Conservation (phyloP, 2,329 filamentous ascomycete species). For the Seiridium cupressi region DNA sequence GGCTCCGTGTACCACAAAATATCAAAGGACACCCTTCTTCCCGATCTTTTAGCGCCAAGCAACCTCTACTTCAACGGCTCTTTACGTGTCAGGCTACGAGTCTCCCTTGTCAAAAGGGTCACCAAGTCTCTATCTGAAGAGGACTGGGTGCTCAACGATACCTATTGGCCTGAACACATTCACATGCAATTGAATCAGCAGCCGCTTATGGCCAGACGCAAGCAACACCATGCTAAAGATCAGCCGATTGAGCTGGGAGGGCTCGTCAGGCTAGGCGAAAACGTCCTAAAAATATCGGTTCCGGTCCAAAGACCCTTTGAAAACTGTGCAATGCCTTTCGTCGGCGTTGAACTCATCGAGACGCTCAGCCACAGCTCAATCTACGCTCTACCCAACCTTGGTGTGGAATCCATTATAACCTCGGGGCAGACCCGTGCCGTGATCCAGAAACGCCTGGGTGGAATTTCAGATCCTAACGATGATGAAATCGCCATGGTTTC, state of each 20-base stretch:
- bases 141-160: slow-evolving; percentile 64
- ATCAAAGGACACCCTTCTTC: slow-evolving; percentile 23
- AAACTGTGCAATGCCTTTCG: slow-evolving; percentile 44
- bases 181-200: slow-evolving; percentile 67
- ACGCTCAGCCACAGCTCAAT: slow-evolving; percentile 47
- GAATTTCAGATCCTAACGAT: slow-evolving; percentile 46
- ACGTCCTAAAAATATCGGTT: slow-evolving; percentile 57
- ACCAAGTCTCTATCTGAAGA: slow-evolving; percentile 35
- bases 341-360: slow-evolving; percentile 71
- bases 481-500: slow-evolving; percentile 64
- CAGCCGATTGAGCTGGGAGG: slow-evolving; percentile 73
- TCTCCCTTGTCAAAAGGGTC: slow-evolving; percentile 39
- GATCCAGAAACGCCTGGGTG: slow-evolving; percentile 51
- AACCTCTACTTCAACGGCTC: slow-evolving; percentile 48
- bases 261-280: slow-evolving; percentile 54
- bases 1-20: slow-evolving; percentile 33
- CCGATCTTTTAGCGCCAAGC: slow-evolving; percentile 30
- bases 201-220: slow-evolving; percentile 59
- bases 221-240: slow-evolving; percentile 72
- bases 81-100: slow-evolving; percentile 67
- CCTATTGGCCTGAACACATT: slow-evolving; percentile 68
- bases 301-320: slow-evolving; percentile 15
- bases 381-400: slow-evolving; percentile 33
- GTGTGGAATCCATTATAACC: slow-evolving; percentile 33
- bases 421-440: slow-evolving; percentile 48